phyloP scores from a whole-genome alignment of 2,329 filamentous ascomycete species.

The Fusarium burgessii region DNA sequence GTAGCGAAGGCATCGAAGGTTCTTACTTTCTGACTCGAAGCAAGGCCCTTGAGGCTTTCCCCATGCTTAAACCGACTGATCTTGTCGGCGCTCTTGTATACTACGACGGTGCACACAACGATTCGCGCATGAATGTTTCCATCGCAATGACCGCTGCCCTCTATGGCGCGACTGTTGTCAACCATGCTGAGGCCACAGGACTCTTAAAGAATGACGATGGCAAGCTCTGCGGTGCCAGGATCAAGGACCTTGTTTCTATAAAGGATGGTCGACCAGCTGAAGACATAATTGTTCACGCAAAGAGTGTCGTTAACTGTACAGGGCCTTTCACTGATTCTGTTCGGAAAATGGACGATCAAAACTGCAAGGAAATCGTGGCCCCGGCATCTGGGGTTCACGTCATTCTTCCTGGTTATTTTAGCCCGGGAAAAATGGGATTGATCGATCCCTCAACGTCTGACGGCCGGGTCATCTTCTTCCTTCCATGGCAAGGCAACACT shows the following conservation, averaged over 20 bases:
- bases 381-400: constrained; percentile 89
- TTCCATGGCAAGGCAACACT: constrained; percentile 93
- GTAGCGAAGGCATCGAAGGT: constrained; percentile 87
- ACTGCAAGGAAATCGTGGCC: constrained; percentile 81
- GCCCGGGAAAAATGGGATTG: constrained; percentile 85
- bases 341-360: constrained; percentile 83
- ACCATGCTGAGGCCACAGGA: constrained; percentile 83
- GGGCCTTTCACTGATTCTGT: constrained; percentile 90
- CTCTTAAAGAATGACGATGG: constrained; percentile 81
- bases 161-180: constrained; percentile 85
- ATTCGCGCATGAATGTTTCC: constrained; percentile 92
- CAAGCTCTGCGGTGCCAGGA: constrained; percentile 77
- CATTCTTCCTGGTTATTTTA: constrained; percentile 88
- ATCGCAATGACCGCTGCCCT: constrained; percentile 90
- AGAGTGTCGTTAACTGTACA: constrained; percentile 88
- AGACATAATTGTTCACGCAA: constrained; percentile 79
- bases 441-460: constrained; percentile 90
- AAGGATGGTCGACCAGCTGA: constrained; percentile 68
- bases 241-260: constrained; percentile 77
- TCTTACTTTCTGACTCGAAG: constrained; percentile 90
- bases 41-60: constrained; percentile 87
- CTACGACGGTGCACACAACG: constrained; percentile 92
- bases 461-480: constrained; percentile 91
- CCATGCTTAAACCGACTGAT: constrained; percentile 85
- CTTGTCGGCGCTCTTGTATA: constrained; percentile 87